Conservation (phyloP, 345 rosid genomes). For the Chamaenerion angustifolium region DNA sequence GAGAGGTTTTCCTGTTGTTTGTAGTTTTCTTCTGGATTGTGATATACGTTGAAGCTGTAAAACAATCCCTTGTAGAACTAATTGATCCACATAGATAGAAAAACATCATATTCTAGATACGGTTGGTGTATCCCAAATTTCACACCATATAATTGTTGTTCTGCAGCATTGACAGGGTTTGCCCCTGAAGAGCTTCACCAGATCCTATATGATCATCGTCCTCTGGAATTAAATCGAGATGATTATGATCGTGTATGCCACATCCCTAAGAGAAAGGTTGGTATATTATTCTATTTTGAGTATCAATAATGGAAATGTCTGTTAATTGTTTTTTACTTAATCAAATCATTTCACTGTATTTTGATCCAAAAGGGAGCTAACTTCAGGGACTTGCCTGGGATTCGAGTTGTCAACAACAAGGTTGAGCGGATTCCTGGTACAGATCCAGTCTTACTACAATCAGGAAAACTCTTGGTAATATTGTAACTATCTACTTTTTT, state of each 20-base stretch:
- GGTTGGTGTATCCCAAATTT: too few relatives aligned
- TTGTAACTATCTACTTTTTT: not conserved
- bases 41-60: too few relatives aligned
- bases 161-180: slow-evolving; percentile 19
- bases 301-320: not conserved
- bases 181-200: not conserved
- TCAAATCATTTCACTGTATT: not conserved
- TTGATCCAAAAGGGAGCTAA: slow-evolving; percentile 32
- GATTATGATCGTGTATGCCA: slow-evolving; percentile 39
- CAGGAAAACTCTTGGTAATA: slow-evolving; percentile 39
- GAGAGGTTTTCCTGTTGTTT: too few relatives aligned
- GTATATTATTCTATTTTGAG: not conserved
- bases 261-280: slow-evolving; percentile 39
- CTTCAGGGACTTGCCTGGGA: slow-evolving; percentile 60
- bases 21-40: too few relatives aligned
- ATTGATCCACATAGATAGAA: too few relatives aligned
- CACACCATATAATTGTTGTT: not conserved
- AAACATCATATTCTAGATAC: too few relatives aligned
- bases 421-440: slow-evolving; percentile 33
- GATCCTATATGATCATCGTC: slow-evolving; percentile 33
- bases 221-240: slow-evolving; percentile 24
- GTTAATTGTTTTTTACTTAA: not conserved
- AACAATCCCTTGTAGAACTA: too few relatives aligned
- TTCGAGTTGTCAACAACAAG: slow-evolving; percentile 25
- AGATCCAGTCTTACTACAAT: slow-evolving; percentile 17